phyloP scores from a whole-genome alignment of 768 basidiomycete genomes.

The Russula virescens region DNA sequence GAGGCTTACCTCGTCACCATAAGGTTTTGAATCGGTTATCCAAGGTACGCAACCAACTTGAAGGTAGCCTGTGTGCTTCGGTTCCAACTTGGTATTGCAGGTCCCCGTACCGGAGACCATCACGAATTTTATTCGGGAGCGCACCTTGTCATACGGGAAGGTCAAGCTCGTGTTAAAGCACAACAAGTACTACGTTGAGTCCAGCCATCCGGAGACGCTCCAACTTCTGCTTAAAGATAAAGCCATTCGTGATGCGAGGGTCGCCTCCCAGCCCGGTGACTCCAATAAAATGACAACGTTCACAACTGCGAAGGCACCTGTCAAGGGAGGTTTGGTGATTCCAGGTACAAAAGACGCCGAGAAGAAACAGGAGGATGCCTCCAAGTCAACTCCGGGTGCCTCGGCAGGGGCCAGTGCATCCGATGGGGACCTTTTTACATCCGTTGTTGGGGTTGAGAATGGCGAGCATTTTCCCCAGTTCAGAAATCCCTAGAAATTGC shows the following conservation, averaged over 20 bases:
- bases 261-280: conserved; percentile 63
- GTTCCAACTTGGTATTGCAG: conserved; percentile 35
- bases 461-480: conserved; percentile 44
- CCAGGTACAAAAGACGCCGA: conserved; percentile 75
- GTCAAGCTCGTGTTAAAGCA: conserved; percentile 97
- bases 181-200: conserved; percentile 97
- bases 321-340: conserved; percentile 76
- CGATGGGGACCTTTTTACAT: conserved; percentile 84
- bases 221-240: conserved; percentile 83
- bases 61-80: background rate
- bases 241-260: conserved; percentile 78
- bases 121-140: conserved; percentile 80
- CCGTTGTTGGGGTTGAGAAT: conserved; percentile 90
- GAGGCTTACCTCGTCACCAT: conserved; percentile 29
- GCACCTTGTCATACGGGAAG: conserved; percentile 95
- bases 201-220: conserved; percentile 88
- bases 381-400: conserved; percentile 31
- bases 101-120: conserved; percentile 91
- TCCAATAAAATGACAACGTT: conserved; percentile 72
- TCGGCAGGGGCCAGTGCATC: conserved; percentile 30
- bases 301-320: conserved; percentile 77
- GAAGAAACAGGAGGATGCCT: conserved; percentile 61
- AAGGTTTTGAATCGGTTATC: conserved; percentile 79
- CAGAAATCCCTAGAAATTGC: background rate
- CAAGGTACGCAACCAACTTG: conserved; percentile 46